A percentile compares a stretch with the other conserved stretches of the same genome.
Evolutionary conservation across 2,329 filamentous ascomycete species (phyloP).

Genomic region (Ophiostoma angusticollis): DNA sequence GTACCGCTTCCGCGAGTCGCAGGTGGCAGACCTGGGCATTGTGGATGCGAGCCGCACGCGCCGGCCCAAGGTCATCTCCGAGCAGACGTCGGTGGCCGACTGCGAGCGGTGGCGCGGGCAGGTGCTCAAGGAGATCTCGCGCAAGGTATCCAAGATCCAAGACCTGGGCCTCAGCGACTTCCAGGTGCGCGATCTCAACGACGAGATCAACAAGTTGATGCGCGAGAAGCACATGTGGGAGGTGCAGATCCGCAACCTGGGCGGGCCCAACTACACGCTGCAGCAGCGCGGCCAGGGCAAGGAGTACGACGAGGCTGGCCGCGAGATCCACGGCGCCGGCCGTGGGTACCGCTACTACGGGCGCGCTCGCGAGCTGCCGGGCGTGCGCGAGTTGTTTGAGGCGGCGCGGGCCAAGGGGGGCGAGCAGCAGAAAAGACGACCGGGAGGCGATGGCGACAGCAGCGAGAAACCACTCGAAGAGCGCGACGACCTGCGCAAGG

Average conservation of each 20-base stretch:
- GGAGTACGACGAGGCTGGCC: constrained; percentile 60
- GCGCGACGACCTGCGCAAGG: constrained; percentile 55
- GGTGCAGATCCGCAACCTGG: constrained; percentile 84
- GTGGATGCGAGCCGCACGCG: constrained; percentile 84
- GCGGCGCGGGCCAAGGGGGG: constrained; percentile 48
- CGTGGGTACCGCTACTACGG: constrained; percentile 79
- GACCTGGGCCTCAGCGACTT: constrained; percentile 85
- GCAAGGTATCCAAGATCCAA: constrained; percentile 94
- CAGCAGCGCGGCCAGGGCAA: constrained; percentile 32
- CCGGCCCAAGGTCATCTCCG: constrained; percentile 81
- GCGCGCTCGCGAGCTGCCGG: constrained; percentile 69
- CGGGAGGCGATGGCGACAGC: constrained; percentile 12
- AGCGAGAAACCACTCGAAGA: constrained; percentile 40
- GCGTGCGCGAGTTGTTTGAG: constrained; percentile 93
- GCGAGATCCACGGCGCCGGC: constrained; percentile 63
- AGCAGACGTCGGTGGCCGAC: constrained; percentile 66
- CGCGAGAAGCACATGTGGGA: constrained; percentile 99
- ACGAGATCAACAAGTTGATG: constrained; percentile 99
- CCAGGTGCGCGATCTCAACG: constrained; percentile 94
- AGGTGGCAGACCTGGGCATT: constrained; percentile 91
- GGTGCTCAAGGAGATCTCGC: constrained; percentile 90
- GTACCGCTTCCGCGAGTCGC: constrained; percentile 96
- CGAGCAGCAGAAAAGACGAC: constrained; percentile 23
- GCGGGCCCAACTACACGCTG: constrained; percentile 95
- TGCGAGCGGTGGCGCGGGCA: constrained; percentile 99